Evolutionary conservation across 2,329 filamentous ascomycete species (phyloP), one percentile per base, ranked within the genome.

Genomic region (Paraphaeosphaeria minitans): DNA sequence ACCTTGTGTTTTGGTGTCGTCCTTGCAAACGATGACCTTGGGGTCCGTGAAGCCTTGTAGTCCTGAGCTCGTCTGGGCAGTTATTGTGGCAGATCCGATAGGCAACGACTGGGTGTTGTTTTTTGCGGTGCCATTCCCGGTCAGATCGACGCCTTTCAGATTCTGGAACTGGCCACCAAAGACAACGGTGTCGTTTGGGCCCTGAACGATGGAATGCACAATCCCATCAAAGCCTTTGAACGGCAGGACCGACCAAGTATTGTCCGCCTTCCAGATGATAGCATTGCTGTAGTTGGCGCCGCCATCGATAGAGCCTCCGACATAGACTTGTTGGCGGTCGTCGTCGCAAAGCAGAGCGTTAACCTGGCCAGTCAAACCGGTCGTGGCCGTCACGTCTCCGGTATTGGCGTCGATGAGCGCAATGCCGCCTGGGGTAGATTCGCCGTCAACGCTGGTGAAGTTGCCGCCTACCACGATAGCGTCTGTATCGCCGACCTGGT

Each of bases 181-280:
- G 56, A 98, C 86, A 64, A 99, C 91, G 72, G 96, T 90, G 9
- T 91, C 91, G 67, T 92, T 90, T 1, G 88, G 83, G 21, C 89
- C 86, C 78, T 92, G 93, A 52, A 87, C 84, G 66, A 99, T 98
- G 39, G 93, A 90, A 62, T 87, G 86, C 53, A 99, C 93, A 2
- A 92, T 92, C 27, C 93, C 93, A 77, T 98, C 98, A 79, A 99
- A 96, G 22, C 96, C 96, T 42, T 88, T 87, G 80, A 99, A 99
- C 2, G 94, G 90, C 57, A 99, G 80, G 69, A 92, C 90, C 21
- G 85, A 85, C 89, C 91, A 97, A 45, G 19, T 37, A 29, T 22
- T n/a, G 41, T 68, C 64, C 31, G 86, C 80, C 10, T 81, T 84
- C 92, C 92, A 98, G 13, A 90, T 86, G 66, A 97, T 89, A 6